A percentile compares a stretch with the other conserved stretches of the same genome.
Conservation (phyloP, 306 rosid genomes). For the Cicer arietinum region DNA sequence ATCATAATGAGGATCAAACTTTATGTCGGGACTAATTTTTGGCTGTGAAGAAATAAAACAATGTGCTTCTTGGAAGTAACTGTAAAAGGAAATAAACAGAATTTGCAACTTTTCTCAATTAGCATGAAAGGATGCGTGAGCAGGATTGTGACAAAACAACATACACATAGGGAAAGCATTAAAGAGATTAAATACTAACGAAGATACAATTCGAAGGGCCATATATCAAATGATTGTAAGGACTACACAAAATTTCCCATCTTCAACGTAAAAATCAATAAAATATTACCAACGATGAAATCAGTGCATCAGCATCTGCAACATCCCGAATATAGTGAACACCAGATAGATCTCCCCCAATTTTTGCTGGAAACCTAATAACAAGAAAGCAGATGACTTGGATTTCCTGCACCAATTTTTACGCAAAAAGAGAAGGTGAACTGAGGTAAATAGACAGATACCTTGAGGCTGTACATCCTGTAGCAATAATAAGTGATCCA, state of each 20-base stretch:
- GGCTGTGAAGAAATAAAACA: background rate
- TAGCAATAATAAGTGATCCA: conserved; percentile 84
- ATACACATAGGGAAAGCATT: conserved; percentile 13
- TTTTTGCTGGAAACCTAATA: conserved; percentile 83
- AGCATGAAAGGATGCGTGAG: conserved; percentile 27
- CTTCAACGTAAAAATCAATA: conserved; percentile 21
- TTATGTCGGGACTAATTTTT: conserved; percentile 22
- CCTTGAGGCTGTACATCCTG: conserved; percentile 92
- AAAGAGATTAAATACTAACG: conserved; percentile 10
- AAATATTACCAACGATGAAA: conserved; percentile 71
- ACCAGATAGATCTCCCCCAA: conserved; percentile 87
- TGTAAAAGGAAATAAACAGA: conserved; percentile 22
- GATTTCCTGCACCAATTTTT: conserved; percentile 35
- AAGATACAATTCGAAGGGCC: conserved; percentile 12
- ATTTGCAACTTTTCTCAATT: conserved; percentile 33
- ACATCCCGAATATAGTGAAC: conserved; percentile 94
- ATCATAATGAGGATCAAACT: conserved; percentile 35
- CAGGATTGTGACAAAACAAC: conserved; percentile 16
- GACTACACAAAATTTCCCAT: conserved; percentile 1
- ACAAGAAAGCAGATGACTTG: conserved; percentile 40
- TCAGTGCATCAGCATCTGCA: conserved; percentile 85
- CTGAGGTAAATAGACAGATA: conserved; percentile 39
- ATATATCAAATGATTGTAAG: conserved; percentile 20
- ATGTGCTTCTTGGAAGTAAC: conserved; percentile 27
- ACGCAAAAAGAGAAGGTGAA: conserved; percentile 12